phyloP scores from a whole-genome alignment of 2,329 filamentous ascomycete genomes.

The Epichloe festucae region DNA sequence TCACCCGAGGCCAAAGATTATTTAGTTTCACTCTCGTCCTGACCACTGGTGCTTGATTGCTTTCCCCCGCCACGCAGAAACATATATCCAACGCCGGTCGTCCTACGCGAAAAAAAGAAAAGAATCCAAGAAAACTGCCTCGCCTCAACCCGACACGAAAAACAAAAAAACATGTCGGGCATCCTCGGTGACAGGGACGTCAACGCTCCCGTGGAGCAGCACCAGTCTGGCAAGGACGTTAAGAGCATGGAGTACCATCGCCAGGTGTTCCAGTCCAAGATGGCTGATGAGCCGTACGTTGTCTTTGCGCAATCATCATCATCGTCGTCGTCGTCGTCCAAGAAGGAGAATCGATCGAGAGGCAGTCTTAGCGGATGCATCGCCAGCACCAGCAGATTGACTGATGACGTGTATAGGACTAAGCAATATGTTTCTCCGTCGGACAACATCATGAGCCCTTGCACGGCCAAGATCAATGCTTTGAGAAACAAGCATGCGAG shows the following conservation, averaged over 20 bases:
- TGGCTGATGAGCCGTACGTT: conserved; percentile 51
- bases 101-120: background rate
- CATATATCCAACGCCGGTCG: conserved; percentile 3
- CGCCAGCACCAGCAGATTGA: background rate
- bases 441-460: conserved; percentile 82
- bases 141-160: background rate
- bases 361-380: background rate
- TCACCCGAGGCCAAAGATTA: background rate
- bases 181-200: conserved; percentile 54
- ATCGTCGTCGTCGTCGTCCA: background rate
- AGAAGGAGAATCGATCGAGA: background rate
- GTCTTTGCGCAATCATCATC: conserved; percentile 6
- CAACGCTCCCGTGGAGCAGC: conserved; percentile 37
- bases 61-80: background rate
- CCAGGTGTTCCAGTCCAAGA: conserved; percentile 59
- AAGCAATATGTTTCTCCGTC: conserved; percentile 61
- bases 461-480: conserved; percentile 68
- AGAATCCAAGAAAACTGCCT: background rate
- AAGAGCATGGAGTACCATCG: conserved; percentile 69
- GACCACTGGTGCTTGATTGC: background rate
- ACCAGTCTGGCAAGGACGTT: conserved; percentile 30
- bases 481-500: conserved; percentile 68
- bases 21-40: background rate
- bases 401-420: conserved; percentile 4
- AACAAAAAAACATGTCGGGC: conserved; percentile 33